Evolutionary conservation across 441 rosid species (phyloP).

Genomic region (Populus hybrid): DNA sequence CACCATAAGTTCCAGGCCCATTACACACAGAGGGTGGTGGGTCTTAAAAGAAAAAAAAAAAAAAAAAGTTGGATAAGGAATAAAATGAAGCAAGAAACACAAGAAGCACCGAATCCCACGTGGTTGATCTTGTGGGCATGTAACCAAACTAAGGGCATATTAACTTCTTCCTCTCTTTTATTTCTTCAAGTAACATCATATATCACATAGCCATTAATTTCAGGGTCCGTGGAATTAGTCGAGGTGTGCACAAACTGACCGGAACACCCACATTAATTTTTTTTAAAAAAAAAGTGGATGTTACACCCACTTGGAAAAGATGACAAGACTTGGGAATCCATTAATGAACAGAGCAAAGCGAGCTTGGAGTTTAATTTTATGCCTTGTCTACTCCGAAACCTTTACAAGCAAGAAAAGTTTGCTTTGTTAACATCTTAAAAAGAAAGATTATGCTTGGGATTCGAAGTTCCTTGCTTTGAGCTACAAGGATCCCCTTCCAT

Average conservation of each 20-base stretch:
- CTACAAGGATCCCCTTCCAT: background rate
- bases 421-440: background rate
- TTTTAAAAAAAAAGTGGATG: background rate
- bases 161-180: too few species aligned
- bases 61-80: background rate
- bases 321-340: background rate
- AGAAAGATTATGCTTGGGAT: background rate
- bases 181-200: too few species aligned
- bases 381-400: constrained; percentile 13
- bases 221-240: too few species aligned
- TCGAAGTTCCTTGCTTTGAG: background rate
- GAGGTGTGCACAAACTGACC: too few species aligned
- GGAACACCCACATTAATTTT: too few species aligned
- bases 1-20: too few species aligned
- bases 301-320: constrained; percentile 10
- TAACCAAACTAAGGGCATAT: too few species aligned
- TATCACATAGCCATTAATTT: too few species aligned
- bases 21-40: too few species aligned
- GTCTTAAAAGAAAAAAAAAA: too few species aligned
- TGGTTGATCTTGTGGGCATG: too few species aligned
- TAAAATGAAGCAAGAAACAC: background rate
- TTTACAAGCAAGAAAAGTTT: constrained; percentile 17
- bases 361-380: background rate
- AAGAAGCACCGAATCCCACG: too few species aligned
- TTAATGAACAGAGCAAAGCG: background rate